Evolutionary conservation across 257 asterid species (phyloP), one percentile per base, ranked within the genome.

Genomic region (Echites panduratus): DNA sequence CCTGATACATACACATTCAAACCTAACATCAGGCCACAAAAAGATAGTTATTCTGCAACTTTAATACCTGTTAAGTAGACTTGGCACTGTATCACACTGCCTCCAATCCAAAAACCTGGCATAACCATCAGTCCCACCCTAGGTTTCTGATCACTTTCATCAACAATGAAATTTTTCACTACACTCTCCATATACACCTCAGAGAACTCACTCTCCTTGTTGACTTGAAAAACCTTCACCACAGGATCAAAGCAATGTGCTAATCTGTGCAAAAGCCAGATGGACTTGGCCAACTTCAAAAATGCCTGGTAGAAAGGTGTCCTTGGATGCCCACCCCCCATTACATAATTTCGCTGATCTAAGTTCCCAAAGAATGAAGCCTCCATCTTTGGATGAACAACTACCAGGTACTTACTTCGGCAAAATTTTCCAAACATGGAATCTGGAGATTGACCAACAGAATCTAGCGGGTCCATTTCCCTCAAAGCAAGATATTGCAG

Each of bases 61-160:
- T 87, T 89, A 78, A 92, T 76, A 38, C 93, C 99, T 1, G 90
- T 90, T 54, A 89, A 86, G 79, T 95, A 95, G 76, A 92, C 99
- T 84, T 87, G 96, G 78, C 96, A 78, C 78, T 86, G 98, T 76
- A 95, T 89, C 73, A 88, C 88, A 67, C 88, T 86, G 70, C 97
- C 98, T n/a, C 91, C 91, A 53, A 90, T 88, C 96, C 97, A 92
- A 75, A 95, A 95, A 11, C 99, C 99, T 1, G 99, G 99, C 97
- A 90, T 92, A 7, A 95, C 97, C 97, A 92, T 90, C 73, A 95
- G 66, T 48, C 96, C 97, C 0, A 86, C 98, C 84, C 84, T 90
- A 20, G 99, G 98, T 78, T 87, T 95, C 82, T 87, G 79, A 72
- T 90, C 84, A 16, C 74, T 75, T 27, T 89, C 97, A 50, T 90